Evolutionary conservation across 2,329 filamentous ascomycete species (phyloP).

Genomic region (Plectosphaerella plurivora): DNA sequence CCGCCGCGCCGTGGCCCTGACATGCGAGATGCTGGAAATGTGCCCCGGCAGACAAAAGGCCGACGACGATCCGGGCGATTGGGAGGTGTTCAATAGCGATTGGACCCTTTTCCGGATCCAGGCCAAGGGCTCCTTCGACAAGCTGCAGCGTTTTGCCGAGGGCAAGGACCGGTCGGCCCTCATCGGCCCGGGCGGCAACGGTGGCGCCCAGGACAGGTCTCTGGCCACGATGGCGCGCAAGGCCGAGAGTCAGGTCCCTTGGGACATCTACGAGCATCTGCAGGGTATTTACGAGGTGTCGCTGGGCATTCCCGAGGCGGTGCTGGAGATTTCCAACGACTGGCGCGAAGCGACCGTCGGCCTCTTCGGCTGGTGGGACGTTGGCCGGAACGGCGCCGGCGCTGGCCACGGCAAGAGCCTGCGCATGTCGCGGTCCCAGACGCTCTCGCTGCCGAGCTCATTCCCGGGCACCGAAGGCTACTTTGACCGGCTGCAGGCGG

Average conservation of each 20-base stretch:
- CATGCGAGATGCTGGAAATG: constrained; percentile 63
- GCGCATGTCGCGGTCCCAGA: constrained; percentile 34
- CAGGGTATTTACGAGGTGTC: constrained; percentile 76
- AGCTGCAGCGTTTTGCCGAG: constrained; percentile 75
- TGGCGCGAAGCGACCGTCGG: constrained; percentile 88
- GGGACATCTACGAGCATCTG: constrained; percentile 84
- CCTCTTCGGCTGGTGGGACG: constrained; percentile 89
- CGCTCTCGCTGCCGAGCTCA: constrained; percentile 28
- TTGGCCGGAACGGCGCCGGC: constrained; percentile 44
- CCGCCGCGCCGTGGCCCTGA: constrained; percentile 64
- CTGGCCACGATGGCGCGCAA: constrained; percentile 66
- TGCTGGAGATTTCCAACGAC: constrained; percentile 74
- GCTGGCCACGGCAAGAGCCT: constrained; percentile 34
- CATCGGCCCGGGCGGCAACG: constrained; percentile 20
- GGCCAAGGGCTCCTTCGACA: constrained; percentile 62
- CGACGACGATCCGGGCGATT: constrained; percentile 57
- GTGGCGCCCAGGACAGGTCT: constrained; percentile 38
- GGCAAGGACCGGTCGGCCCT: constrained; percentile 38
- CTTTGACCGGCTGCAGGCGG: constrained; percentile 65
- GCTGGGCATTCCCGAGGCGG: constrained; percentile 69
- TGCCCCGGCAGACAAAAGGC: constrained; percentile 50
- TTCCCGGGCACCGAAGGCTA: constrained; percentile 62
- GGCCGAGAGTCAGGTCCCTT: constrained; percentile 83
- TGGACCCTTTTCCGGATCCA: constrained; percentile 82
- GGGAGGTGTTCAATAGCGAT: constrained; percentile 76